These are phyloP conservation scores for Ophiorrhiza pumila DNA, from an alignment of 257 asterid species.

Conservation along the genomic window DNA sequence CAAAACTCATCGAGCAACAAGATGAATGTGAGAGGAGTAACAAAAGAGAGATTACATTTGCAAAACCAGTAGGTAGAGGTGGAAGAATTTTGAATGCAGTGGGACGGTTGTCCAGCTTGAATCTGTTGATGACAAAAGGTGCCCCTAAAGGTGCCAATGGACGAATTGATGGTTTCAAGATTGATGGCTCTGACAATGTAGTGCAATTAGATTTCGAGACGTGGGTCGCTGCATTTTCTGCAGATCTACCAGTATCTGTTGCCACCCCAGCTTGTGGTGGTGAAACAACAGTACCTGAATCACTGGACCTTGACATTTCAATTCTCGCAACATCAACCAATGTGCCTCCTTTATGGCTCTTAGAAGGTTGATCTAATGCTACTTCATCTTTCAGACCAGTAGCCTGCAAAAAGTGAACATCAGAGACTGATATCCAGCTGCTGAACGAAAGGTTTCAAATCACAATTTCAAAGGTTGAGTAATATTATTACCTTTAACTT, in stretches of 20 bases:
- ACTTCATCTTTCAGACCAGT: constrained; percentile 53
- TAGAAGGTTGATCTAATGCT: constrained; percentile 40
- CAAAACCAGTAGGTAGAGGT: constrained; percentile 80
- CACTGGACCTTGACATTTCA: constrained; percentile 36
- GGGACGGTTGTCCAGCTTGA: constrained; percentile 93
- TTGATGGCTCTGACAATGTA: constrained; percentile 38
- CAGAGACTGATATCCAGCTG: not conserved
- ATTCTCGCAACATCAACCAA: constrained; percentile 37
- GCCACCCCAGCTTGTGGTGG: constrained; percentile 34
- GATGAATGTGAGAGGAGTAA: not conserved
- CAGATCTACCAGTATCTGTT: constrained; percentile 31
- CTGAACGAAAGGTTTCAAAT: not conserved
- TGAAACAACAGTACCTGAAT: constrained; percentile 26
- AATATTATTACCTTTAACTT: not conserved
- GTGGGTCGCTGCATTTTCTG: constrained; percentile 31
- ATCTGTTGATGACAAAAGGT: constrained; percentile 61
- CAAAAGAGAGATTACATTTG: constrained; percentile 48
- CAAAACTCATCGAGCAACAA: not conserved
- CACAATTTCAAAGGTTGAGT: not conserved
- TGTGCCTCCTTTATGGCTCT: constrained; percentile 43
- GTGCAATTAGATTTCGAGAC: constrained; percentile 36
- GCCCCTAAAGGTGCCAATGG: constrained; percentile 51
- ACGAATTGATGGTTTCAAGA: constrained; percentile 46
- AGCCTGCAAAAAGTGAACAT: constrained; percentile 48
- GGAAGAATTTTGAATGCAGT: constrained; percentile 70